Base-by-base conservation (phyloP, 805 yeast genomes). In the Saccharomycopsis selenospora region DNA sequence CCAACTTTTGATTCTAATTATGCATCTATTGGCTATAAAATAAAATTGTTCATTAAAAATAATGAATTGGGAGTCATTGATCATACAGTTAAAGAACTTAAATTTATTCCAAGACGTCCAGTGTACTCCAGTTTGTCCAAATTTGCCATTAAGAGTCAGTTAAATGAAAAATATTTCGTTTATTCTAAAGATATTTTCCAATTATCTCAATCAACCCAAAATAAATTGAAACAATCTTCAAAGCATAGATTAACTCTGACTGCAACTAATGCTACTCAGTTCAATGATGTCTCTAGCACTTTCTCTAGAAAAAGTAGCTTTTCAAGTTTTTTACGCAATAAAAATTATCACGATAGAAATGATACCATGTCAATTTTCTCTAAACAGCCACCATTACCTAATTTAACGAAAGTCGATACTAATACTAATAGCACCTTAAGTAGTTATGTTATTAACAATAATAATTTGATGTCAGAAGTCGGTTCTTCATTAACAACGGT, bases 91-190 rank as follows among this genome's bases (percentile, higher is more conserved):
- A 7, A 7, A 22, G 26, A 43, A 25, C 17, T 43, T 13, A 29
- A 24, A 7, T 20, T 43, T 13, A 30, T 27, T 11, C 46, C 46
- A 10, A 20, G 46, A 8, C 46, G 28, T 11, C 38, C 46, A 43
- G 8, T 17, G 5, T 43, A 20, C 17, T 33, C 17, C 20, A 14
- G 40, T 24, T 4, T 11, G 22, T 27, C 24, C 7, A n/a, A 28
- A 43, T 11, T 13, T 22, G 23, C 24, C 7, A 11, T 18, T 27
- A 14, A 30, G 14, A 22, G 20, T 5, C 13, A 5, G 7, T 17
- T 33, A 17, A 33, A 33, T 33, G 46, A 24, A 28, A 24, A 43
- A n/a, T 28, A 24, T 7, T 43, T 43, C 28, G 38, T 20, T 13
- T 26, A 24, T 27, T 20, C 46, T 27, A 29, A 43, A 28, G 23